Base-by-base conservation (phyloP, 805 yeast species). In the Tetrapisispora nanseiensis region DNA sequence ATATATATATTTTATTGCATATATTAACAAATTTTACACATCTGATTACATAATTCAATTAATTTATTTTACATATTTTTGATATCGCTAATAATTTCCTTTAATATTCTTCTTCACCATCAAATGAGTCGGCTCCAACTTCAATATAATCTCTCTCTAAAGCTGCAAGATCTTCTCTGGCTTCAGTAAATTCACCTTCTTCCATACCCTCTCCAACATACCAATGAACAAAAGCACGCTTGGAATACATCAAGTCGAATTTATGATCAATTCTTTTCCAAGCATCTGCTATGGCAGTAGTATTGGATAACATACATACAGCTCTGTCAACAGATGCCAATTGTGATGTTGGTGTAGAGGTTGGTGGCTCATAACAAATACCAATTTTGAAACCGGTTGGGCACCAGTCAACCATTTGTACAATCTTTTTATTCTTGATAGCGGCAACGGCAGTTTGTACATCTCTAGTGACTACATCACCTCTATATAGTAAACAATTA, bases 141-240 rank as follows among this genome's bases (percentile, higher is more conserved):
- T 90, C 98, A 64, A 82, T 80, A 68, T 90, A 90, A 69, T 90
- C 98, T 71, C 89, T 85, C 71, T 92, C 97, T 62, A 90, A 76
- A 47, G 97, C 95, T 50, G 96, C 96, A 65, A 90, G 78, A 63
- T 92, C 95, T 72, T 84, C 98, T 74, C 97, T 89, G 43, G 97
- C 98, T 72, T 92, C 98, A 47, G 92, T 82, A 68, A 90, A 92
- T 71, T 90, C 98, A 64, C 97, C 97, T 71, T 90, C 98, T 70
- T 90, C 98, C 97, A 90, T 90, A 74, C 98, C 97, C 72, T 90
- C 98, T 65, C 97, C 95, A 47, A 90, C 98, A 62, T 87, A 90
- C 97, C 98, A 92, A 73, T 90, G 98, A 49, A 90, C 98, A 61
- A 92, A 90, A 39, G 98, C 98, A 71, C 98, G 87, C 80, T 90